Conservation (phyloP, 306 rosid species). For the Chamaecrista fasciculata region DNA sequence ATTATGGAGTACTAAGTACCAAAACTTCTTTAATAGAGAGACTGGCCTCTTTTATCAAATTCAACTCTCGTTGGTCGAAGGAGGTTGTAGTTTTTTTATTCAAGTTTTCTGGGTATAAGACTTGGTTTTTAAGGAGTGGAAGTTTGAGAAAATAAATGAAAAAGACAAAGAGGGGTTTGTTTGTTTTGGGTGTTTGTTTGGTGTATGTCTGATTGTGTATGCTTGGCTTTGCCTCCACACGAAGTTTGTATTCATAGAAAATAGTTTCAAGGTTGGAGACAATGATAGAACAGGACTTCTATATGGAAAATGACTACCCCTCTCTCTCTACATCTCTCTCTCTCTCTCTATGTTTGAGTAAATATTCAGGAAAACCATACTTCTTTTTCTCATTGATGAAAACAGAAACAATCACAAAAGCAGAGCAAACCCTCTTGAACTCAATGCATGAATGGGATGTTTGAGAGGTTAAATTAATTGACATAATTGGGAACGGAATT, state of each 20-base stretch:
- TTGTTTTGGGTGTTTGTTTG: conserved; percentile 52
- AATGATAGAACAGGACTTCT: conserved; percentile 62
- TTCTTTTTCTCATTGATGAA: conserved; percentile 31
- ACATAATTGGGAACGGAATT: too few species aligned
- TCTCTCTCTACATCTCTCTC: conserved; percentile 32
- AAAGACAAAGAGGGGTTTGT: not conserved
- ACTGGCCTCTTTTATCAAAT: too few species aligned
- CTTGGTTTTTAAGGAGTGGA: conserved; percentile 79
- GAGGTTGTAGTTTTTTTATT: conserved; percentile 42
- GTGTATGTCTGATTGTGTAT: conserved; percentile 52
- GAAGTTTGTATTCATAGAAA: conserved; percentile 41
- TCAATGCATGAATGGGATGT: too few species aligned
- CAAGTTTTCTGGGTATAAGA: conserved; percentile 50
- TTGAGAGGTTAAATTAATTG: too few species aligned
- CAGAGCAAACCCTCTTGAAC: too few species aligned
- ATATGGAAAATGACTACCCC: conserved; percentile 65
- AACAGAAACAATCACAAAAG: conserved; percentile 15
- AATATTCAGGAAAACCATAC: conserved; percentile 50
- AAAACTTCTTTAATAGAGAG: too few species aligned
- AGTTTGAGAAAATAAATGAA: conserved; percentile 35
- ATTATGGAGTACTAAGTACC: too few species aligned
- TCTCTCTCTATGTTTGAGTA: conserved; percentile 56
- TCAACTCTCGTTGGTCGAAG: too few species aligned
- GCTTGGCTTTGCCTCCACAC: conserved; percentile 91
- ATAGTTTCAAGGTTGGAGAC: conserved; percentile 43